A percentile compares a stretch with the other conserved stretches of the same genome.
Conservation (phyloP, 768 basidiomycete species). For the Xerocomellus intermedius region DNA sequence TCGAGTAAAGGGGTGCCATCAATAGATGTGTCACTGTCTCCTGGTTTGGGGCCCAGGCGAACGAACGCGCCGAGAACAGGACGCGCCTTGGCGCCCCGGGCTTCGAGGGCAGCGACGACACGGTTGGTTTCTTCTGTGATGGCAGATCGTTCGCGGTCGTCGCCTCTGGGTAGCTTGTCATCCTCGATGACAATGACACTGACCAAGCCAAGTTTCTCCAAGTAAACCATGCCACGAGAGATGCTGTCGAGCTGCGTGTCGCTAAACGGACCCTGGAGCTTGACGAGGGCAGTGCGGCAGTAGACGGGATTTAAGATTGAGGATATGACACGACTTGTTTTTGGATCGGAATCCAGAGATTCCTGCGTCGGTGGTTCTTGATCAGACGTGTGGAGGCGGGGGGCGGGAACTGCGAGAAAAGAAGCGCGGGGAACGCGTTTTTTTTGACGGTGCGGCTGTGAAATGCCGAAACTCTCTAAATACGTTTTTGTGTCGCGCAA, state of each 20-base stretch:
- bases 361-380: slow-evolving; percentile 15
- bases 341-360: slow-evolving; percentile 35
- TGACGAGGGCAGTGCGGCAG: slow-evolving; percentile 90
- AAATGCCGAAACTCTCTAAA: slow-evolving; percentile 84
- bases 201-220: slow-evolving; percentile 93
- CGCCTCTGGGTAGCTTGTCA: slow-evolving; percentile 68
- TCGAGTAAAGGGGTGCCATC: slow-evolving; percentile 52
- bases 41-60: slow-evolving; percentile 75
- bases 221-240: slow-evolving; percentile 87
- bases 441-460: slow-evolving; percentile 38
- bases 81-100: slow-evolving; percentile 81
- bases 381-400: slow-evolving; percentile 8
- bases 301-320: slow-evolving; percentile 84
- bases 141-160: slow-evolving; percentile 62
- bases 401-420: slow-evolving; percentile 27
- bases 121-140: slow-evolving; percentile 83
- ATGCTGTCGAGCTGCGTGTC: slow-evolving; percentile 94
- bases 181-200: slow-evolving; percentile 94
- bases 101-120: slow-evolving; percentile 77
- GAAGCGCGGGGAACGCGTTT: slow-evolving; percentile 21
- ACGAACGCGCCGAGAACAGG: slow-evolving; percentile 88
- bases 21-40: slow-evolving; percentile 30
- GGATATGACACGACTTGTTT: slow-evolving; percentile 54
- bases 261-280: slow-evolving; percentile 94
- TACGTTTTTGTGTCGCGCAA: slow-evolving; percentile 88